Percentiles rank a stretch among this genome's conserved stretches.
Evolutionary conservation across 805 yeast species (phyloP).

Genomic region (Lachancea sp.): DNA sequence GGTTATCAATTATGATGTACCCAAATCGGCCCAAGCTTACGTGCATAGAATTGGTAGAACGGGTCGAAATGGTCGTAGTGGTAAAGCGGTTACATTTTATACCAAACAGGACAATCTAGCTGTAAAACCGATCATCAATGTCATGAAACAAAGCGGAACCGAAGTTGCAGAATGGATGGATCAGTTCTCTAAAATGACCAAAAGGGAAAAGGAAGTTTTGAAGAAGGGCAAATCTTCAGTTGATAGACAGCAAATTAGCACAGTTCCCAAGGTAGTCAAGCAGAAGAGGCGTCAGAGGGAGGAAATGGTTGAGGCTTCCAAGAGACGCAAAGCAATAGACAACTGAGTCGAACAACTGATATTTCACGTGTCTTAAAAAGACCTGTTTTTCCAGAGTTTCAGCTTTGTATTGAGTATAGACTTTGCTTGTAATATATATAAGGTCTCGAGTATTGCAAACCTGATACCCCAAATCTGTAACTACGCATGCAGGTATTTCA

Average conservation of each 20-base stretch:
- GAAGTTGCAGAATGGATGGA: slow-evolving; percentile 77
- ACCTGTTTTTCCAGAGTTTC: background rate
- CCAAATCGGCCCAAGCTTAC: slow-evolving; percentile 86
- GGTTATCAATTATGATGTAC: slow-evolving; percentile 95
- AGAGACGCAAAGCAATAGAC: slow-evolving; percentile 43
- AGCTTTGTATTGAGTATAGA: slow-evolving; percentile 1
- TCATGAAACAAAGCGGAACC: slow-evolving; percentile 89
- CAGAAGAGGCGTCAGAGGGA: slow-evolving; percentile 54
- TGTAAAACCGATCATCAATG: slow-evolving; percentile 80
- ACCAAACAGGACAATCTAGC: slow-evolving; percentile 80
- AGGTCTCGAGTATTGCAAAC: background rate
- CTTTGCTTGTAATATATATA: background rate
- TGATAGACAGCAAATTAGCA: slow-evolving; percentile 70
- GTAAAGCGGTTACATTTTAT: slow-evolving; percentile 85
- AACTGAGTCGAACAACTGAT: background rate
- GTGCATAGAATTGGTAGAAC: slow-evolving; percentile 98
- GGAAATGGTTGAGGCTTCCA: slow-evolving; percentile 74
- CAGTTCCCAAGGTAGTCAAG: slow-evolving; percentile 68
- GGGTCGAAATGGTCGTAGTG: slow-evolving; percentile 87
- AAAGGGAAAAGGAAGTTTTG: slow-evolving; percentile 54
- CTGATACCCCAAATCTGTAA: background rate
- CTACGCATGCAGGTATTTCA: background rate
- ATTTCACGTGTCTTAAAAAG: background rate
- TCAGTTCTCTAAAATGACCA: slow-evolving; percentile 55
- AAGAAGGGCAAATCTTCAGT: slow-evolving; percentile 44